A percentile compares a stretch with the other conserved stretches of the same genome.
Evolutionary conservation across 208 protist genomes (phyloP).

Genomic region (Trypanosomatidae sp.): DNA sequence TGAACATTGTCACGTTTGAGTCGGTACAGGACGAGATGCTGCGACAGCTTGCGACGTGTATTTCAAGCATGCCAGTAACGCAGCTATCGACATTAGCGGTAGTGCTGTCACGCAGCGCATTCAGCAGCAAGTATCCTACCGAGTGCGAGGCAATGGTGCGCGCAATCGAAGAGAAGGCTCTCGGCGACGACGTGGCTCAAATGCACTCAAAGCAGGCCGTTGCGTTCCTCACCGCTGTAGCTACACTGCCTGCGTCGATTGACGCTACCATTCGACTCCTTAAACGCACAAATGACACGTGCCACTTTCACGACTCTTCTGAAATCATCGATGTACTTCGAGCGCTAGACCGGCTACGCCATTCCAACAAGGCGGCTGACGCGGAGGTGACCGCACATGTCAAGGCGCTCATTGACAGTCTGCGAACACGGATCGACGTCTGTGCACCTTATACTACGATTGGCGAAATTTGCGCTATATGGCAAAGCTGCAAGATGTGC

Average conservation of each 20-base stretch:
- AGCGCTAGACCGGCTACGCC: constrained; percentile 11
- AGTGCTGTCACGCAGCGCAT: constrained; percentile 15
- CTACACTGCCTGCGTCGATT: constrained; percentile 17
- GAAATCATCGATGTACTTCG: constrained; percentile 39
- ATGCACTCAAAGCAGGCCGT: constrained; percentile 69
- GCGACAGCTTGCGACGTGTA: constrained; percentile 23
- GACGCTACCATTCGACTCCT: constrained; percentile 30
- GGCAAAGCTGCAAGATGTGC: constrained; percentile 7
- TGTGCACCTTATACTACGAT: constrained; percentile 20
- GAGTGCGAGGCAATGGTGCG: constrained; percentile 22
- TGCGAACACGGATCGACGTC: constrained; percentile 39
- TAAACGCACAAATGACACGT: constrained; percentile 27
- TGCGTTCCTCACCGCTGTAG: constrained; percentile 23
- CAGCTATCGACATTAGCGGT: constrained; percentile 61
- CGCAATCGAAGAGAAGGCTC: constrained; percentile 12
- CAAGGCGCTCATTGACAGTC: constrained; percentile 13
- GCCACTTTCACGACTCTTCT: constrained; percentile 49
- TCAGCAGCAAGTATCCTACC: constrained; percentile 16
- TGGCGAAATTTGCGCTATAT: constrained; percentile 13
- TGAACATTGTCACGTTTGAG: constrained; percentile 13
- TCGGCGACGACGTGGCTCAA: constrained; percentile 19
- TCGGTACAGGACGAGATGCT: constrained; percentile 31
- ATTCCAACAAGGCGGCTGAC: constrained; percentile 3
- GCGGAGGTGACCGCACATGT: constrained; percentile 15
- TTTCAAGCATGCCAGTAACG: constrained; percentile 46